Conservation (phyloP, 2,329 filamentous ascomycete genomes). For the Botryotinia narcissicola region DNA sequence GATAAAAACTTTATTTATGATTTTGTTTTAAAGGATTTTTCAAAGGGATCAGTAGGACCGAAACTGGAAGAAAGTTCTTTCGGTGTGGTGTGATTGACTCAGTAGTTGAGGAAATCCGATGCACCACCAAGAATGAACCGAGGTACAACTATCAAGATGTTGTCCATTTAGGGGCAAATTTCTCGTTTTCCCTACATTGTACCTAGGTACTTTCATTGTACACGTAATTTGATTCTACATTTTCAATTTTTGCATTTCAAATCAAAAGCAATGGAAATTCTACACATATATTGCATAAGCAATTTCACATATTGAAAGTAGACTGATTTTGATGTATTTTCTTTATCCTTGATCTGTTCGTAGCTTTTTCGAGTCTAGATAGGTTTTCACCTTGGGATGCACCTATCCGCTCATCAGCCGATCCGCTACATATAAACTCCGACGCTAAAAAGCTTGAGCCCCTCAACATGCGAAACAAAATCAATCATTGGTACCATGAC, state of each 20-base stretch:
- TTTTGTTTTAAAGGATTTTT: background rate
- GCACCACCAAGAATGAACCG: background rate
- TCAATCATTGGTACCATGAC: background rate
- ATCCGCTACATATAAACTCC: background rate
- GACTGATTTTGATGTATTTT: background rate
- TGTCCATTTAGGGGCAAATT: background rate
- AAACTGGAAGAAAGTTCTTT: background rate
- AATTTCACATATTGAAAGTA: background rate
- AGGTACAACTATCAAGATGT: background rate
- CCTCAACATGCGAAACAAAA: background rate
- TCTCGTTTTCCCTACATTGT: background rate
- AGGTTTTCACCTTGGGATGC: background rate
- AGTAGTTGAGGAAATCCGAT: background rate
- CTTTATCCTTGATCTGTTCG: background rate
- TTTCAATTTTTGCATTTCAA: background rate
- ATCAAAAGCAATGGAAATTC: background rate
- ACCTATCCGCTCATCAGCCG: background rate
- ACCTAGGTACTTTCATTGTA: background rate
- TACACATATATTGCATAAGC: background rate
- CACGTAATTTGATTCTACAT: background rate
- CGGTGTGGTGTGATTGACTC: background rate
- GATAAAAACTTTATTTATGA: background rate
- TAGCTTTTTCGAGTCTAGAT: background rate
- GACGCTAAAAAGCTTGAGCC: background rate
- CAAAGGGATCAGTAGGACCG: background rate